Conservation (phyloP, 2,329 filamentous ascomycete genomes). For the Sphaerulina vaccinii region DNA sequence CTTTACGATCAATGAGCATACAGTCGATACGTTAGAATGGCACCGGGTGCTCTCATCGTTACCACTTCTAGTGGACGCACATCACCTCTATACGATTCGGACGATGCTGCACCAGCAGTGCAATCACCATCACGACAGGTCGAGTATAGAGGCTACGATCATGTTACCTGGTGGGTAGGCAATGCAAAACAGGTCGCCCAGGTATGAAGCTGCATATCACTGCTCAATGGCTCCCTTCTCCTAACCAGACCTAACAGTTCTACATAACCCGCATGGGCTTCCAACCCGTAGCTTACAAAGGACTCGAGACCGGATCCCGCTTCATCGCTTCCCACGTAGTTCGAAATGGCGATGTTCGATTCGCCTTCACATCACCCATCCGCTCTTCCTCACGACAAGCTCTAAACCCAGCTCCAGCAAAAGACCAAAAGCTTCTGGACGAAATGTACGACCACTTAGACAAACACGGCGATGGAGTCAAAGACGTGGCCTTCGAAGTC, state of each 20-base stretch:
- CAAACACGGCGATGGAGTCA: constrained; percentile 87
- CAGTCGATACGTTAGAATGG: constrained; percentile 28
- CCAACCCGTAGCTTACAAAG: constrained; percentile 75
- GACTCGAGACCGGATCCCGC: constrained; percentile 82
- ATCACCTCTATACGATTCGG: constrained; percentile 24
- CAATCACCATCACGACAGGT: constrained; percentile 16
- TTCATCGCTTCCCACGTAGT: constrained; percentile 82
- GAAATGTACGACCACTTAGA: constrained; percentile 83
- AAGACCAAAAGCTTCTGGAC: constrained; percentile 64
- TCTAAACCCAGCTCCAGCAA: constrained; percentile 36
- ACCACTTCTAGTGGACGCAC: constrained; percentile 33
- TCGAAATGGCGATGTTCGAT: constrained; percentile 70
- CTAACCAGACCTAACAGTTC: constrained; percentile 52
- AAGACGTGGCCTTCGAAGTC: constrained; percentile 93
- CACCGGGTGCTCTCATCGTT: constrained; percentile 41
- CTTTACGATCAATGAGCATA: background rate
- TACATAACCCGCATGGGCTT: constrained; percentile 89
- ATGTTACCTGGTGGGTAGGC: constrained; percentile 93
- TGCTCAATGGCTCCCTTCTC: no score
- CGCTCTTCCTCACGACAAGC: constrained; percentile 46
- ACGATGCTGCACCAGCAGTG: constrained; percentile 15
- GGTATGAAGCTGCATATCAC: background rate
- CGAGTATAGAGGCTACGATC: constrained; percentile 78
- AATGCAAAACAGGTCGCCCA: constrained; percentile 91
- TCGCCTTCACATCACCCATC: constrained; percentile 80